These are phyloP conservation scores for Phialophora tarda DNA, from an alignment of 2,329 filamentous ascomycete species.

Conservation along the genomic window DNA sequence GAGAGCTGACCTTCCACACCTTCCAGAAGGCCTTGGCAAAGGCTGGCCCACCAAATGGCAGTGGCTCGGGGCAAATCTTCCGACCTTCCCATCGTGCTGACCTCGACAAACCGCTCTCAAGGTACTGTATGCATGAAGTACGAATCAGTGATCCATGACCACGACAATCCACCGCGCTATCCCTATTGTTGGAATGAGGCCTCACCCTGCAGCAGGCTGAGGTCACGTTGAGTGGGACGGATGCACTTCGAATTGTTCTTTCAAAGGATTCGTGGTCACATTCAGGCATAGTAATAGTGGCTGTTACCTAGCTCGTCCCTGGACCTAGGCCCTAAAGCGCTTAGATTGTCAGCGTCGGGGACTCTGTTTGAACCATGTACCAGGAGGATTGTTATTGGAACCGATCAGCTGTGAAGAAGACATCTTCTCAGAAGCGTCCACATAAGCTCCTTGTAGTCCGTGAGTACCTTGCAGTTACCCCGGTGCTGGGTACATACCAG, in stretches of 20 bases:
- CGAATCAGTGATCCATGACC: background rate
- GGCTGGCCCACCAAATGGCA: background rate
- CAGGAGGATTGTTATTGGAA: background rate
- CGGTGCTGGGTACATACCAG: background rate
- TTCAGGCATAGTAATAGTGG: background rate
- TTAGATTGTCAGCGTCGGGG: background rate
- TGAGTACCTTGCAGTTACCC: background rate
- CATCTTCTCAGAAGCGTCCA: background rate
- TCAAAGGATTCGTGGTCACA: background rate
- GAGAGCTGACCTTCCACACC: constrained; percentile 8
- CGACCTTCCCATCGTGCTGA: constrained; percentile 1
- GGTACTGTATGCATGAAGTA: too few species aligned
- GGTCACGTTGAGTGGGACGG: background rate
- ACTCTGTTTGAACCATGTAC: background rate
- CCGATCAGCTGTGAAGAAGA: background rate
- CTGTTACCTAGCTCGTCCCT: background rate
- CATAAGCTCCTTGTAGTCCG: background rate
- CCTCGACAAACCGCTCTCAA: background rate
- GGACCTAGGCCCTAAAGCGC: background rate
- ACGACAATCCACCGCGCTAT: background rate
- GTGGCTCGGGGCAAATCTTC: constrained; percentile 3
- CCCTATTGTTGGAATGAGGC: background rate
- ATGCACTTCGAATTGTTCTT: background rate
- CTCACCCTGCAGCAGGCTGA: background rate
- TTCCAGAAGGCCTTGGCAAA: constrained; percentile 13